These are phyloP conservation scores for Aspergillus caelatus DNA, from an alignment of 2,329 filamentous ascomycete species.

Conservation along the genomic window DNA sequence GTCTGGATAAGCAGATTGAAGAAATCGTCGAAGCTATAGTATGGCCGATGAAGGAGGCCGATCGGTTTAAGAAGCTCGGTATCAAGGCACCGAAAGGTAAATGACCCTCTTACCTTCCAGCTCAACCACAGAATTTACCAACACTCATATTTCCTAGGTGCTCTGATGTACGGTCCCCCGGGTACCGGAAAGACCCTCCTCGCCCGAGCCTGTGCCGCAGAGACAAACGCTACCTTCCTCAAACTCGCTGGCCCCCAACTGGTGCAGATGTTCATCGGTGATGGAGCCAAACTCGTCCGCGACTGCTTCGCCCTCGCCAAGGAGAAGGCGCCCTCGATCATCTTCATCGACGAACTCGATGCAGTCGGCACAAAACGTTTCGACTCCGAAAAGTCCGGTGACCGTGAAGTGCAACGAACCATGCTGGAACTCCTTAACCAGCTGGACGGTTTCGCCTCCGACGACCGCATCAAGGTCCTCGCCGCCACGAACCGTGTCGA, in stretches of 20 bases:
- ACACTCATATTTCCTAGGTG: conserved; percentile 60
- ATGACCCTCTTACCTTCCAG: conserved; percentile 21
- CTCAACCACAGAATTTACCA: conserved; percentile 13
- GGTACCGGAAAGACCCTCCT: conserved; percentile 60
- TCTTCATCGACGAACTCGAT: conserved; percentile 98
- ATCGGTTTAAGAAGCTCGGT: conserved; percentile 98
- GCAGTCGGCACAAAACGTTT: conserved; percentile 99
- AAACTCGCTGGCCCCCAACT: conserved; percentile 97
- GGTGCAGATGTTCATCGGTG: conserved; percentile 99
- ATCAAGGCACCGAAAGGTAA: conserved; percentile 99
- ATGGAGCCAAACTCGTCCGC: conserved; percentile 94
- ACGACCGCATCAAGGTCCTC: conserved; percentile 94
- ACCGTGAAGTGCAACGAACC: conserved; percentile 95
- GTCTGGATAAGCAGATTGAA: conserved; percentile 97
- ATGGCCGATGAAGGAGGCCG: conserved; percentile 99
- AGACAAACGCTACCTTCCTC: conserved; percentile 97
- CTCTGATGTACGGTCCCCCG: conserved; percentile 85
- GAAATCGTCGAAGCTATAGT: conserved; percentile 98
- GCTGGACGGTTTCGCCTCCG: conserved; percentile 94
- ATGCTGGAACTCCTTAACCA: conserved; percentile 99
- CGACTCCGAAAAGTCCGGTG: conserved; percentile 96
- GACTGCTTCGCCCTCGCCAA: conserved; percentile 98
- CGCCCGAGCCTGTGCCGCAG: conserved; percentile 92
- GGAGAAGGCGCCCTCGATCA: conserved; percentile 98
- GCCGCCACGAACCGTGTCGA: conserved; percentile 94